Evolutionary conservation across 257 asterid species (phyloP), one percentile per base, ranked within the genome.

Genomic region (Leonotis leonurus): DNA sequence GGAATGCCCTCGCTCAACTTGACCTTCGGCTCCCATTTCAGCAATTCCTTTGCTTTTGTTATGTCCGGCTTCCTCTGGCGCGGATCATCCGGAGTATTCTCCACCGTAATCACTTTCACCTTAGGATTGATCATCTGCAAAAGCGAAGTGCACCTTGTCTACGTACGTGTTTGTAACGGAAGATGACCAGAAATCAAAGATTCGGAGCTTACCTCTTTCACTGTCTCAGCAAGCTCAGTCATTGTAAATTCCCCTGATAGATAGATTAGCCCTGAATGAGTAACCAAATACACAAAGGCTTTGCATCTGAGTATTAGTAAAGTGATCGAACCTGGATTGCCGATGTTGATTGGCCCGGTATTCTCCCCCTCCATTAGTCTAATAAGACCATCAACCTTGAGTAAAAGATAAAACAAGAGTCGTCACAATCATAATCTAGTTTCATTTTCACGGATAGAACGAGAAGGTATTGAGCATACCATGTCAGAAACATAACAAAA

Each of bases 81-180:
- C 43, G 98, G 96, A 71, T 91, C 98, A n/a, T 91, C 98, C 6
- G 98, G 98, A 0, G 98, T 91, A 74, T 91, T 91, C 75, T 91
- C 96, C 76, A 91, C 98, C 0, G 73, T 83, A n/a, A 82, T 64
- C 43, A 91, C 85, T 29, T 81, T 54, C 83, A 91, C 95, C 1
- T 77, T 70, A 3, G 98, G 98, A 53, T 84, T 86, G 58, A 91
- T 91, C 83, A 88, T 78, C 98, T 89, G 80, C 78, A 74, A 5
- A n/a, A 2, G 13, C 25, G 4, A 24, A 49, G 3, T 5, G 60
- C 27, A 6, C n/a, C n/a, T n/a, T n/a, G n/a, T 32, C 1, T 0
- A 14, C 12, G 22, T n/a, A n/a, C 2, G 48, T 41, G 3, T 39
- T 3, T 41, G 5, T 40, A 13, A 4, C 14, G 8, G 20, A 40